Evolutionary conservation across 768 basidiomycete species (phyloP), one percentile per base, ranked within the genome.

Genomic region (Suillus brevipes): DNA sequence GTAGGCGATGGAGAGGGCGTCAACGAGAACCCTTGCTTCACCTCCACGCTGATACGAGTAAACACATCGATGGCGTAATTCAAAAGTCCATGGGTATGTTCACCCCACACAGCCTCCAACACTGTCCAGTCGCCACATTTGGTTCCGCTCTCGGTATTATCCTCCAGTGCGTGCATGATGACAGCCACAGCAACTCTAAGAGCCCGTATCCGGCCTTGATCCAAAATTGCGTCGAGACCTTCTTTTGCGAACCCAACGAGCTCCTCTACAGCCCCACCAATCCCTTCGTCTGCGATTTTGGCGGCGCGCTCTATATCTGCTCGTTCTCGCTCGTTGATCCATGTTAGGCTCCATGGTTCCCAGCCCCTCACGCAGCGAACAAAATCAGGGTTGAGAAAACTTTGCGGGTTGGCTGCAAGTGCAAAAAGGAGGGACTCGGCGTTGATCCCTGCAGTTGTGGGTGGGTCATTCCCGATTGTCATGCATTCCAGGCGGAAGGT

Each of bases 401-500:
- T 83, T 16, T 74, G 80, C 8, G 91, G 90, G 50, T 88, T 83
- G 53, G 83, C 81, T 0, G 86, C 81, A 34, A 92, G 82, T 49
- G 86, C 83, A 43, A 82, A 76, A 3, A 93, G 79, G 34, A 92
- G 82, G 42, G 87, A 84, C 76, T 94, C 92, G 0, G 88, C 89
- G 49, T 90, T 81, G 38, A 88, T 82, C 2, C 86, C 86, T 0
- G 88, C 85, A 67, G 83, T 85, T 34, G 84, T 82, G 0, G 90
- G 92, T 13, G 83, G 79, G 55, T 84, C 80, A 62, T 86, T 85
- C 62, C 87, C 86, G 58, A 82, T 81, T n/a, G 84, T 85, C 74
- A 91, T 90, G 78, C 89, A 90, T 67, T 86, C 86, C 28, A 94
- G 79, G 12, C 91, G 87, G 61, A 86, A 85, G 0, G 86, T 86